Base-by-base conservation (phyloP, 805 yeast species). In the Wickerhamomyces chambardii region DNA sequence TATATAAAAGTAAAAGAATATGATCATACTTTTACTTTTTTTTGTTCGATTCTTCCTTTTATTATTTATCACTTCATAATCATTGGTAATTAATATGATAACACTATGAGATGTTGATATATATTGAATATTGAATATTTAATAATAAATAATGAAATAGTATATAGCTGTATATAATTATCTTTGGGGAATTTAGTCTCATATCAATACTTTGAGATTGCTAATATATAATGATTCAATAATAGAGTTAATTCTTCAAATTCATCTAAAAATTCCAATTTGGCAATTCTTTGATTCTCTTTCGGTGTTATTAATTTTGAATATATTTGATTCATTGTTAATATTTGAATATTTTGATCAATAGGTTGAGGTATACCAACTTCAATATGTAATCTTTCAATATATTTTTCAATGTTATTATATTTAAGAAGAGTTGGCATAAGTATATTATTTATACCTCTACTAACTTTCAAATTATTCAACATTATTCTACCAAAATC, bases 401-500 rank as follows among this genome's bases (percentile, higher is more conserved):
- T 9, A 28, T 44, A 50, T 28, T 51, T 51, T 15, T 34, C 37
- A 31, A 61, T 44, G 42, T 73, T 40, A 63, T 70, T 46, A 58
- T 46, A 53, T 40, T 53, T 35, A 57, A 59, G 39, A 39, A 63
- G 30, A 15, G 66, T 58, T 4, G 66, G 66, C 59, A 63, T 51
- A 28, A 66, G 51, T 36, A 72, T 56, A 17, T 70, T 63, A 11
- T 24, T 24, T 3, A 24, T 24, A 12, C 27, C 27, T 22, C 77
- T 73, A 24, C 80, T 54, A 17, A 58, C 61, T 32, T 52, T 47
- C 35, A 75, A 51, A 45, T 75, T 75, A 16, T 60, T 60, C 21
- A 66, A 61, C 83, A 75, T 75, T 14, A 75, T 68, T 2, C 46
- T 42, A 1, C 82, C 82, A 52, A 75, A 75, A 5, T 63, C 51